Percentiles rank a stretch among this genome's conserved stretches.
Evolutionary conservation across 805 yeast species (phyloP).

Genomic region (Starmerella gropengiesseri): DNA sequence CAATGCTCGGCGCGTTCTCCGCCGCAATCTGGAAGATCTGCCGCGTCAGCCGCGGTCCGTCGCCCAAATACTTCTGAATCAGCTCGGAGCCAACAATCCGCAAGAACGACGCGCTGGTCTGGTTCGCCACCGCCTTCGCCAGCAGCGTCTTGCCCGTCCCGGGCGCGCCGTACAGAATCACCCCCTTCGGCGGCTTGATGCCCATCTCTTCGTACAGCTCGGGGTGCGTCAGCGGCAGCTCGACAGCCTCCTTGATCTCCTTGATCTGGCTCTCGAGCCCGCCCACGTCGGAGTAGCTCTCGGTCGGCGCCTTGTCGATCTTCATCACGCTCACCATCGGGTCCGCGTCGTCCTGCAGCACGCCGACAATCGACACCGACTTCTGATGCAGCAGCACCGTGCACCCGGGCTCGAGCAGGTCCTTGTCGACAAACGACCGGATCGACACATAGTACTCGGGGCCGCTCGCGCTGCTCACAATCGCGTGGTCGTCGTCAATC

Average conservation of each 20-base stretch:
- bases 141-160: conserved; percentile 94
- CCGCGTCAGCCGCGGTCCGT: conserved; percentile 89
- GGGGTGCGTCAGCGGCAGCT: conserved; percentile 90
- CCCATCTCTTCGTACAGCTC: conserved; percentile 98
- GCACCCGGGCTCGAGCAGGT: conserved; percentile 91
- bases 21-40: conserved; percentile 94
- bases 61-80: conserved; percentile 94
- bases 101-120: conserved; percentile 89
- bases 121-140: conserved; percentile 97
- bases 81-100: conserved; percentile 95
- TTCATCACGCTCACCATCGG: conserved; percentile 98
- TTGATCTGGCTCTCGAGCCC: conserved; percentile 93
- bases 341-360: conserved; percentile 94
- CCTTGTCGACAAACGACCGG: conserved; percentile 93
- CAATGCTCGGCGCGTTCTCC: conserved; percentile 96
- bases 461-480: conserved; percentile 89
- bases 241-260: conserved; percentile 95
- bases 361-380: conserved; percentile 93
- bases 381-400: conserved; percentile 91
- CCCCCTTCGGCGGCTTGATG: conserved; percentile 97
- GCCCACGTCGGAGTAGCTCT: conserved; percentile 93
- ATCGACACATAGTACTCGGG: conserved; percentile 96
- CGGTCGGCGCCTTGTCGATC: conserved; percentile 94
- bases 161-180: conserved; percentile 91
- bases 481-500: conserved; percentile 97